Percentiles rank a stretch among this genome's conserved stretches.
Evolutionary conservation across 768 basidiomycete genomes (phyloP).

Genomic region (Trametes maxima): DNA sequence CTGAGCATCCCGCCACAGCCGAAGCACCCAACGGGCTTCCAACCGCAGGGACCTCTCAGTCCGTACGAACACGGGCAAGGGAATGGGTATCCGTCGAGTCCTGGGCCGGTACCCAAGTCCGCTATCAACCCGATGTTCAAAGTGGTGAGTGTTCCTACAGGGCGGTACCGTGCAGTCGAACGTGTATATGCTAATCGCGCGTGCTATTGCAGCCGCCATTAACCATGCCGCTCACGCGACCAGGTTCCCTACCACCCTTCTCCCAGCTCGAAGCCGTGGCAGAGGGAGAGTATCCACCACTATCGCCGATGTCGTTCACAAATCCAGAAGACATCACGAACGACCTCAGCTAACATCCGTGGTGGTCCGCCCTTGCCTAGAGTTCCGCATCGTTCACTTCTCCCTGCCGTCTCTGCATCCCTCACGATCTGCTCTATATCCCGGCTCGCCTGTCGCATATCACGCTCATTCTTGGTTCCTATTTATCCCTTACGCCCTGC

Average conservation of each 20-base stretch:
- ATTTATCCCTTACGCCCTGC: constrained; percentile 23
- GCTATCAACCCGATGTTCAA: constrained; percentile 88
- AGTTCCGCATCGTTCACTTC: neutral
- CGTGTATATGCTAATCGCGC: neutral
- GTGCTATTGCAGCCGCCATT: constrained; percentile 25
- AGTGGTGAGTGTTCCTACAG: constrained; percentile 63
- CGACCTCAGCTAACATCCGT: constrained; percentile 30
- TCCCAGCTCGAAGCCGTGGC: constrained; percentile 84
- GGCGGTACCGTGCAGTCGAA: neutral
- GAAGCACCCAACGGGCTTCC: constrained; percentile 38
- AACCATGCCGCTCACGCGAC: constrained; percentile 23
- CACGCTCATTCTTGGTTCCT: constrained; percentile 29
- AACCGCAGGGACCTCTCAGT: constrained; percentile 40
- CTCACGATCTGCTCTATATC: constrained; percentile 19
- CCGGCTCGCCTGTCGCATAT: constrained; percentile 21
- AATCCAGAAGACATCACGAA: constrained; percentile 47
- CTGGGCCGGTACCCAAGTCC: constrained; percentile 62
- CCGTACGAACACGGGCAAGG: constrained; percentile 50
- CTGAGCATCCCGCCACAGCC: constrained; percentile 30
- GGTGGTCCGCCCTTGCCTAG: constrained; percentile 4
- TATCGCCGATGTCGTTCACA: constrained; percentile 75
- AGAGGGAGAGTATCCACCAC: constrained; percentile 71
- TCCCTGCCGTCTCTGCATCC: constrained; percentile 7
- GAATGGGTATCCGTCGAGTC: constrained; percentile 61
- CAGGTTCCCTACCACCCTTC: constrained; percentile 66